These are phyloP conservation scores for Graphiopsis chlorocephala DNA, from an alignment of 2,329 filamentous ascomycete genomes.

Conservation along the genomic window DNA sequence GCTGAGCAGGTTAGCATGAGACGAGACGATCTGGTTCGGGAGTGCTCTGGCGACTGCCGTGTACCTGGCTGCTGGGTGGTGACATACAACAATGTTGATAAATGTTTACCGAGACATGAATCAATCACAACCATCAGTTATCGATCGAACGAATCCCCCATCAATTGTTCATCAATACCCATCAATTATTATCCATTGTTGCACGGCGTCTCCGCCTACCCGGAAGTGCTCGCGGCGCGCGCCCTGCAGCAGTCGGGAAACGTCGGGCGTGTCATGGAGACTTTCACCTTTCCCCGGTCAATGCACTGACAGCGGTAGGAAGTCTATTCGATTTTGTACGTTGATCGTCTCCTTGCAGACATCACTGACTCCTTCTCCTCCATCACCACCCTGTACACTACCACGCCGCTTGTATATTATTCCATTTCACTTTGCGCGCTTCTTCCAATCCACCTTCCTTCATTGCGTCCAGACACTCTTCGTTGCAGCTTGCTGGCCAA, in stretches of 20 bases:
- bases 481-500: neutral
- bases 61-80: neutral
- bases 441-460: neutral
- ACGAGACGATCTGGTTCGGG: neutral
- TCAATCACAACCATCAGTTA: neutral
- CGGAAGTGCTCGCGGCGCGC: neutral
- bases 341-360: constrained; percentile 12
- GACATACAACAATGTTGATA: neutral
- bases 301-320: constrained; percentile 1
- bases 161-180: neutral
- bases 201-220: neutral
- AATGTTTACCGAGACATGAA: neutral
- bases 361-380: neutral
- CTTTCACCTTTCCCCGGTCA: constrained; percentile 8
- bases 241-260: neutral
- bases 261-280: neutral
- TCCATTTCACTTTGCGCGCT: constrained; percentile 8
- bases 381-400: constrained; percentile 13
- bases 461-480: neutral
- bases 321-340: constrained; percentile 14
- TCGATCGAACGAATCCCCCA: neutral
- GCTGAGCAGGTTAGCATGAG: neutral
- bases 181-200: neutral
- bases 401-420: constrained; percentile 7
- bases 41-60: neutral